phyloP scores from a whole-genome alignment of 2,329 filamentous ascomycete genomes.

The Cordyceps tenuipes region DNA sequence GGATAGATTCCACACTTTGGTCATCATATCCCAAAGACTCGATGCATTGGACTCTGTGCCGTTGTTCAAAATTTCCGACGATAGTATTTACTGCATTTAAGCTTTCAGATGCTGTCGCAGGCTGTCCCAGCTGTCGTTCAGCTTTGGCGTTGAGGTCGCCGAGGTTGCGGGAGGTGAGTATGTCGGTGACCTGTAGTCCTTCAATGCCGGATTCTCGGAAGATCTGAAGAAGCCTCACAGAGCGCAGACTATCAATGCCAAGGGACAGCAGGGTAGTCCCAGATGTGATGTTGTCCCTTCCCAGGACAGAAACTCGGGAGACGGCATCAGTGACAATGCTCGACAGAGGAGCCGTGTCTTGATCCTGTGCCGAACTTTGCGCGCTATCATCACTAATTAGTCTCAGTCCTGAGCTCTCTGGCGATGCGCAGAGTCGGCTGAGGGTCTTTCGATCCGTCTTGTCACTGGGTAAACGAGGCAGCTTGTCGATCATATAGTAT shows the following conservation, averaged over 20 bases:
- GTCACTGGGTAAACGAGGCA: slow-evolving; percentile 1
- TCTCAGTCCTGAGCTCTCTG: neutral
- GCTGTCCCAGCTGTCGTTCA: neutral
- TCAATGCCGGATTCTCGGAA: neutral
- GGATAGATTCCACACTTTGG: neutral
- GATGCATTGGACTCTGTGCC: neutral
- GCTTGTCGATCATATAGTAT: neutral
- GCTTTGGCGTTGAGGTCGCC: neutral
- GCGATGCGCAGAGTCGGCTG: neutral
- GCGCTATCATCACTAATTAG: neutral
- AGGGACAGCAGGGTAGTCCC: neutral
- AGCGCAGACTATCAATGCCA: neutral
- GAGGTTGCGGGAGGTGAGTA: slow-evolving; percentile 1
- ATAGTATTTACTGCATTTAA: neutral
- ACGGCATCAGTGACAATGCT: neutral
- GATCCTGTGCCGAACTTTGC: neutral
- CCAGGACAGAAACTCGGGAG: neutral
- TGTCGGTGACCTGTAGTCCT: neutral
- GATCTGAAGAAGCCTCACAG: slow-evolving; percentile 1
- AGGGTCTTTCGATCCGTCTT: slow-evolving; percentile 2
- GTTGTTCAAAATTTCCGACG: neutral
- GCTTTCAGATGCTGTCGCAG: neutral
- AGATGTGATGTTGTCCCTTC: neutral
- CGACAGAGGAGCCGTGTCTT: neutral
- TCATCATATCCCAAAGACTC: neutral